These are phyloP conservation scores for Rhododendron vialii DNA, from an alignment of 148 eudicot genomes.

Conservation along the genomic window DNA sequence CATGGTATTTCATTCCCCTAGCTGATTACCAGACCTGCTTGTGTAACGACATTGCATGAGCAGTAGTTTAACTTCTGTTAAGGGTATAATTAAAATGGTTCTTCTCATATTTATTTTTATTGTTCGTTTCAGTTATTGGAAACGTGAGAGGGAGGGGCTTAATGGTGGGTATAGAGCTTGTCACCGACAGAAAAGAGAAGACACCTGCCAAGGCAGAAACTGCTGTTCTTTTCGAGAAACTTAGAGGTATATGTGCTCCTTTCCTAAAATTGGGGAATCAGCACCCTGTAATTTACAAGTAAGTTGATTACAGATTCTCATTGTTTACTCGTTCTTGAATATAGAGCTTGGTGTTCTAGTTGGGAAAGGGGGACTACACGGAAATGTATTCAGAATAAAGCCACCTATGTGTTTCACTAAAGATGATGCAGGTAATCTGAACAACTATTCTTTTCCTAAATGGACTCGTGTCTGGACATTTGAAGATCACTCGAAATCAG, in stretches of 20 bases:
- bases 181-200: constrained; percentile 77
- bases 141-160: constrained; percentile 95
- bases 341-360: constrained; percentile 86
- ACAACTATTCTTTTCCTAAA: background rate
- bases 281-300: background rate
- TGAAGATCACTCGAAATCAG: background rate
- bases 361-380: constrained; percentile 96
- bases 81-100: background rate
- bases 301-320: background rate
- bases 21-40: background rate
- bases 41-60: background rate
- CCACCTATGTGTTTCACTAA: constrained; percentile 96
- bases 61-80: background rate
- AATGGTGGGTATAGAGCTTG: constrained; percentile 93
- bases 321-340: constrained; percentile 5
- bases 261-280: background rate
- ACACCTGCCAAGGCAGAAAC: constrained; percentile 95
- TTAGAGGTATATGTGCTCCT: constrained; percentile 53
- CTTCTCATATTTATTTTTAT: background rate
- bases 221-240: constrained; percentile 75
- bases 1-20: background rate
- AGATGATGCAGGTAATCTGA: constrained; percentile 78
- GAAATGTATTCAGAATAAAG: constrained; percentile 91
- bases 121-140: constrained; percentile 59
- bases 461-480: background rate